Evolutionary conservation across 139 green algal species (phyloP).

Genomic region (Chlamydomonas sphaeroides): DNA sequence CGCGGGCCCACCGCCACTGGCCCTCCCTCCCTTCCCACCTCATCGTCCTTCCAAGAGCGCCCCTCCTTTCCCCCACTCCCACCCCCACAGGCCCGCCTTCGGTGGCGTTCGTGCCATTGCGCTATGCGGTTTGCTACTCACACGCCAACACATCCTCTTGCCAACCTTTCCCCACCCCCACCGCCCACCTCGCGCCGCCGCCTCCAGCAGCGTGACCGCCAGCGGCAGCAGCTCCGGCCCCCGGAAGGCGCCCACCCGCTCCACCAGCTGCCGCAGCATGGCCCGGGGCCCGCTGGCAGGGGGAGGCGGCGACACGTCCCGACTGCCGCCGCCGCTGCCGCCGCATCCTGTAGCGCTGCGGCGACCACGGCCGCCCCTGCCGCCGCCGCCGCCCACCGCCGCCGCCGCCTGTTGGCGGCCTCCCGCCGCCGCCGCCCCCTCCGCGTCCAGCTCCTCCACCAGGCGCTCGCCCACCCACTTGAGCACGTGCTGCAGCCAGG

Average conservation of each 20-base stretch:
- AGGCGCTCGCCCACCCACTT: slow-evolving; percentile 32
- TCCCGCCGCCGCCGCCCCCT: not conserved
- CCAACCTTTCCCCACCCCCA: not conserved
- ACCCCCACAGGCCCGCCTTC: too few species aligned
- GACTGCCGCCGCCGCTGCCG: not conserved
- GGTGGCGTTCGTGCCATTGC: too few species aligned
- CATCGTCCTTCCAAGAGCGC: too few species aligned
- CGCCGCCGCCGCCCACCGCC: not conserved
- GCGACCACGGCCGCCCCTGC: not conserved
- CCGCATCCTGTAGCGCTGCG: not conserved
- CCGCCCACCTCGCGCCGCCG: slow-evolving; percentile 9
- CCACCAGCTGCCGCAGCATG: slow-evolving; percentile 24
- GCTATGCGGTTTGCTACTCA: too few species aligned
- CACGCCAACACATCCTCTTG: too few species aligned
- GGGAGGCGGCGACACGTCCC: not conserved
- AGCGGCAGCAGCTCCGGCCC: slow-evolving; percentile 41
- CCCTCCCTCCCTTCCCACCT: too few species aligned
- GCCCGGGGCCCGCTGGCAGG: not conserved
- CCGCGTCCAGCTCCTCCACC: slow-evolving; percentile 17
- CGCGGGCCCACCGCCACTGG: too few species aligned
- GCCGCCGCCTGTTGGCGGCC: not conserved
- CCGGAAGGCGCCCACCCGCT: slow-evolving; percentile 5
- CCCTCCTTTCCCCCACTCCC: too few species aligned
- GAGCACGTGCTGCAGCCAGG: slow-evolving; percentile 39
- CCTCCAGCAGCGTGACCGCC: slow-evolving; percentile 15